phyloP scores from a whole-genome alignment of 1,284 basidiomycete genomes.

The Pyrrhoderma noxium region DNA sequence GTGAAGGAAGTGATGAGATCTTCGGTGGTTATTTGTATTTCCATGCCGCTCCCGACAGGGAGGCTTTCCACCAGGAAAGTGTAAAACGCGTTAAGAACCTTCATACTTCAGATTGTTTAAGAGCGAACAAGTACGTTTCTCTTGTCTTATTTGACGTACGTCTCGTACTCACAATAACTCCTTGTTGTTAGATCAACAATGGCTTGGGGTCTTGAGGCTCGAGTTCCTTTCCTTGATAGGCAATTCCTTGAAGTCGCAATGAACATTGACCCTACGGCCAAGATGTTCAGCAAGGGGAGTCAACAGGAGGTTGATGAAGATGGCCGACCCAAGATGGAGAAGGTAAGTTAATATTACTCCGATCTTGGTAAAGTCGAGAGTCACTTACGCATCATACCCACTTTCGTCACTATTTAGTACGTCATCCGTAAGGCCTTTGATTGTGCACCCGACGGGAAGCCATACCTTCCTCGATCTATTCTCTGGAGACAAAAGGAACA shows the following conservation, averaged over 20 bases:
- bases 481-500: slow-evolving; percentile 99
- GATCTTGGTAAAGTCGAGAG: no score
- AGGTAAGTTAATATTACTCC: slow-evolving; percentile 43
- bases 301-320: slow-evolving; percentile 76
- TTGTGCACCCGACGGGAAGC: slow-evolving; percentile 78
- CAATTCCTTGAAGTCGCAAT: slow-evolving; percentile 91
- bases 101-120: slow-evolving; percentile 95
- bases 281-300: slow-evolving; percentile 85
- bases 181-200: slow-evolving; percentile 73
- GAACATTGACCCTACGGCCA: slow-evolving; percentile 84
- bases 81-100: slow-evolving; percentile 96
- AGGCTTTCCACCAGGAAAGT: slow-evolving; percentile 93
- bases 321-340: slow-evolving; percentile 89
- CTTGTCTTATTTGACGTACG: background rate
- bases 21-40: slow-evolving; percentile 99
- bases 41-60: slow-evolving; percentile 90
- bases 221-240: slow-evolving; percentile 99
- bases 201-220: slow-evolving; percentile 99
- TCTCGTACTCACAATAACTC: slow-evolving; percentile 1
- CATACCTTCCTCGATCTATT: slow-evolving; percentile 91
- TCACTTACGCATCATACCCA: background rate
- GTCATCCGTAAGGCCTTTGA: slow-evolving; percentile 98
- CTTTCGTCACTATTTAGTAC: slow-evolving; percentile 48
- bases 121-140: slow-evolving; percentile 83
- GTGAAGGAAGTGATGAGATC: slow-evolving; percentile 98